Percentiles rank a stretch among this genome's conserved stretches.
Conservation (phyloP, 23 red algal species). For the Gracilariopsis chorda region DNA sequence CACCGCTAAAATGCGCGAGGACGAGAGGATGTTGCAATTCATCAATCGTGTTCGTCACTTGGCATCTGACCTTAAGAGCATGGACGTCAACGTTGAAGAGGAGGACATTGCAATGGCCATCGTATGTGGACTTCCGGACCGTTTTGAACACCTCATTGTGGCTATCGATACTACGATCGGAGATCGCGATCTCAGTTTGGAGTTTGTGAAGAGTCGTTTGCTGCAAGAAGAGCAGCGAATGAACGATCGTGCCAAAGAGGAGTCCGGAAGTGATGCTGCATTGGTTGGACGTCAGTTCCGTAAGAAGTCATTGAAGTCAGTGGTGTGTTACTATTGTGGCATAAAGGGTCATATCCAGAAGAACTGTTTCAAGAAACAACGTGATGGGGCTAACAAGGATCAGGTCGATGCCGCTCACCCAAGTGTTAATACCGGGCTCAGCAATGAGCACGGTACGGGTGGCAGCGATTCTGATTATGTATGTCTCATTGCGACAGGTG, state of each 20-base stretch:
- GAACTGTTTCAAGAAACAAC: neutral
- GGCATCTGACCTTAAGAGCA: neutral
- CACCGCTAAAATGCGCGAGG: slow-evolving; percentile 7
- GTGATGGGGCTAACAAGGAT: neutral
- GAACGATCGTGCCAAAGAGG: neutral
- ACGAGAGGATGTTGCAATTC: slow-evolving; percentile 35
- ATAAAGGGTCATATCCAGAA: slow-evolving; percentile 30
- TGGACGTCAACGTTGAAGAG: slow-evolving; percentile 8
- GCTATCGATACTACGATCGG: slow-evolving; percentile 22
- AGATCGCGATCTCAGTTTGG: neutral
- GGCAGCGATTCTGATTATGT: neutral
- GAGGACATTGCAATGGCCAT: slow-evolving; percentile 31
- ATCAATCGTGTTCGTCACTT: neutral
- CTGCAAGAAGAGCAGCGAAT: slow-evolving; percentile 41
- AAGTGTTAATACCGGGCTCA: neutral
- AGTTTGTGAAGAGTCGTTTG: slow-evolving; percentile 52
- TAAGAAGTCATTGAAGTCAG: neutral
- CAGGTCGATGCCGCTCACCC: neutral
- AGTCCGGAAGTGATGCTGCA: neutral
- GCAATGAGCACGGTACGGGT: neutral
- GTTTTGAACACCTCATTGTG: slow-evolving; percentile 26
- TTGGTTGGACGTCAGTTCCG: neutral
- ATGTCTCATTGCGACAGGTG: neutral
- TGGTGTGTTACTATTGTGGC: slow-evolving; percentile 21
- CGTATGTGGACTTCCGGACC: neutral